A percentile compares a stretch with the other conserved stretches of the same genome.
Evolutionary conservation across 768 basidiomycete species (phyloP).

Genomic region (Suillus bovinus): DNA sequence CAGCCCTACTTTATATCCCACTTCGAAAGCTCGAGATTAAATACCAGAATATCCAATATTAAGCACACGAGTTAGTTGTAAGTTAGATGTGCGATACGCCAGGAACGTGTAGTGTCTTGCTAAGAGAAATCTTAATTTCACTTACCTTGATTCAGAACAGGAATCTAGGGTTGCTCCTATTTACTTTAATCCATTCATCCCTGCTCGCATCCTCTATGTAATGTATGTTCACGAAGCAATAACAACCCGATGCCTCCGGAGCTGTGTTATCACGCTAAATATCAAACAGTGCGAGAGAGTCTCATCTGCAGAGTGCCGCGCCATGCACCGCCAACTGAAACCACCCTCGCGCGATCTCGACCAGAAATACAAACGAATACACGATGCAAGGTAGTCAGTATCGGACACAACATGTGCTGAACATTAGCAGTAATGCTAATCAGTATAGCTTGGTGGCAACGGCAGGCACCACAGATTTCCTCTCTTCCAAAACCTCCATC

Average conservation of each 20-base stretch:
- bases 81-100: neutral
- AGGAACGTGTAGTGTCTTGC: neutral
- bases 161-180: neutral
- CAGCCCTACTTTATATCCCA: constrained; percentile 51
- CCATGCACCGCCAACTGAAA: too few species aligned
- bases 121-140: neutral
- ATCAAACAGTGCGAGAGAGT: too few species aligned
- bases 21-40: constrained; percentile 52
- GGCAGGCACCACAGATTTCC: neutral
- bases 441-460: too few species aligned
- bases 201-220: neutral
- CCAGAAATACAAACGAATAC: too few species aligned
- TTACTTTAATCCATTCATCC: neutral
- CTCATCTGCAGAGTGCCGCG: too few species aligned
- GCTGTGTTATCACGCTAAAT: too few species aligned
- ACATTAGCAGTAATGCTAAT: too few species aligned
- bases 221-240: neutral
- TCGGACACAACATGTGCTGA: too few species aligned
- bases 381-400: too few species aligned
- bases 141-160: neutral
- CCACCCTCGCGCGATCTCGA: too few species aligned
- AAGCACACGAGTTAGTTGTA: neutral
- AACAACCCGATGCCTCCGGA: neutral
- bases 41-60: constrained; percentile 27
- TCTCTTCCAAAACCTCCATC: neutral